phyloP scores from a whole-genome alignment of 139 green algal species.

The Chlorella sp. region DNA sequence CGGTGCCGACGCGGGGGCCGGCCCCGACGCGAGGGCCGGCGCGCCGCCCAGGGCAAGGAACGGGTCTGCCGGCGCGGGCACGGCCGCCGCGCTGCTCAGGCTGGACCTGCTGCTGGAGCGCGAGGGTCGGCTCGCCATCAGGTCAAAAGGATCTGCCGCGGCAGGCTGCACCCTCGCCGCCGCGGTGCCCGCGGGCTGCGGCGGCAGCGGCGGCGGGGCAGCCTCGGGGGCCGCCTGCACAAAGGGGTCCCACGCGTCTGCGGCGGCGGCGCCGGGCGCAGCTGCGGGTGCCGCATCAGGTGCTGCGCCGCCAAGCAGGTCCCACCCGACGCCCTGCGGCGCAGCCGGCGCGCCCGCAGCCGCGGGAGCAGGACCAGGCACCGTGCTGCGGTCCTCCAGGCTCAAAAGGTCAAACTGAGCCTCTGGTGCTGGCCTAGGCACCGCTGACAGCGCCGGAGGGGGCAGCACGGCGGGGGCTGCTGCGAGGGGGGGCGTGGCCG shows the following conservation, averaged over 20 bases:
- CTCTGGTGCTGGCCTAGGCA: not conserved
- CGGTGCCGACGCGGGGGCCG: too few relatives aligned
- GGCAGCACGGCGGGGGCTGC: not conserved
- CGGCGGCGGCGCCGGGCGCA: not conserved
- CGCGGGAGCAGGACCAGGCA: not conserved
- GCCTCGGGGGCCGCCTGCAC: not conserved
- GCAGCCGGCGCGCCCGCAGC: not conserved
- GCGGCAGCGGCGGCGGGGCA: not conserved
- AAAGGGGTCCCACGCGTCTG: slow-evolving; percentile 1
- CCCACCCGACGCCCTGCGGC: slow-evolving; percentile 4
- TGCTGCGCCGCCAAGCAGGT: not conserved
- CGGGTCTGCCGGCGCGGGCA: too few relatives aligned
- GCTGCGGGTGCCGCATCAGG: not conserved
- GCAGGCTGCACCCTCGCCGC: too few relatives aligned
- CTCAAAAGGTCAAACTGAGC: slow-evolving; percentile 27
- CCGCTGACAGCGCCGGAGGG: not conserved
- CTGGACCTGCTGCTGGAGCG: not conserved
- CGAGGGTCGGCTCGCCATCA: too few relatives aligned
- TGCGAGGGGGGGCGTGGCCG: not conserved
- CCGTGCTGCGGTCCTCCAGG: slow-evolving; percentile 8
- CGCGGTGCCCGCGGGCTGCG: too few relatives aligned
- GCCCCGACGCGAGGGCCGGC: too few relatives aligned
- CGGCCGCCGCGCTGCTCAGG: not conserved
- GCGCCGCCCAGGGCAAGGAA: too few relatives aligned
- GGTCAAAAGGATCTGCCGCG: too few relatives aligned